Percentiles rank a stretch among this genome's conserved stretches.
These are phyloP conservation scores for Paraconiothyrium sp. DNA, from an alignment of 2,329 filamentous ascomycete species.

Conservation along the genomic window DNA sequence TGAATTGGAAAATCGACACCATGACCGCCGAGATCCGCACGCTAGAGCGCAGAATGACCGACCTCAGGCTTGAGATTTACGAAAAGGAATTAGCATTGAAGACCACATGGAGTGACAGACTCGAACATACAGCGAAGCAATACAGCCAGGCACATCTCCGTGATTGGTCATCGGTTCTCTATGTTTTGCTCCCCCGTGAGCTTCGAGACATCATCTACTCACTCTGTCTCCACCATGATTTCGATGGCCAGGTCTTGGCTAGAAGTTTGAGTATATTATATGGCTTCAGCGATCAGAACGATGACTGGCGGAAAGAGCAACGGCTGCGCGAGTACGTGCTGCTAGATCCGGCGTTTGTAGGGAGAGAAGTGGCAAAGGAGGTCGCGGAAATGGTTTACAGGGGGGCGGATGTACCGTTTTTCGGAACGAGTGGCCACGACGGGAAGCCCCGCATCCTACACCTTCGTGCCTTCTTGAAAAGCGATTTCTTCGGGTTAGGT, in stretches of 20 bases:
- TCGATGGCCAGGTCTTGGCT: background rate
- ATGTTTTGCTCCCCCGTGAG: background rate
- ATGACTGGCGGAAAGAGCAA: too few relatives aligned
- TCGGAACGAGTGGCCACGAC: background rate
- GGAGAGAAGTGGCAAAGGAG: background rate
- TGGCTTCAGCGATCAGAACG: background rate
- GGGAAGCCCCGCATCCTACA: background rate
- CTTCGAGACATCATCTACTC: constrained; percentile 4
- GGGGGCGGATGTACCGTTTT: background rate
- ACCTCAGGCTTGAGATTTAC: background rate
- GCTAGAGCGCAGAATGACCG: background rate
- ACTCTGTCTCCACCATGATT: background rate
- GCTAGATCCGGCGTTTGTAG: background rate
- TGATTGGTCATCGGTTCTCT: background rate
- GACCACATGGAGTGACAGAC: background rate
- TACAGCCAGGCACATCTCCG: background rate
- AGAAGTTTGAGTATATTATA: background rate
- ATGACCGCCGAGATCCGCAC: background rate
- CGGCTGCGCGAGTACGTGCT: background rate
- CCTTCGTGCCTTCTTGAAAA: background rate
- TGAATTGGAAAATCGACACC: background rate
- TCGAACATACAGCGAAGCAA: background rate
- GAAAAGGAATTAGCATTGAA: background rate
- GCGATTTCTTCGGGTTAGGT: constrained; percentile 1
- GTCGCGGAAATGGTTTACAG: background rate